phyloP scores from a whole-genome alignment of 768 basidiomycete genomes.

The Kwoniella bestiolae region DNA sequence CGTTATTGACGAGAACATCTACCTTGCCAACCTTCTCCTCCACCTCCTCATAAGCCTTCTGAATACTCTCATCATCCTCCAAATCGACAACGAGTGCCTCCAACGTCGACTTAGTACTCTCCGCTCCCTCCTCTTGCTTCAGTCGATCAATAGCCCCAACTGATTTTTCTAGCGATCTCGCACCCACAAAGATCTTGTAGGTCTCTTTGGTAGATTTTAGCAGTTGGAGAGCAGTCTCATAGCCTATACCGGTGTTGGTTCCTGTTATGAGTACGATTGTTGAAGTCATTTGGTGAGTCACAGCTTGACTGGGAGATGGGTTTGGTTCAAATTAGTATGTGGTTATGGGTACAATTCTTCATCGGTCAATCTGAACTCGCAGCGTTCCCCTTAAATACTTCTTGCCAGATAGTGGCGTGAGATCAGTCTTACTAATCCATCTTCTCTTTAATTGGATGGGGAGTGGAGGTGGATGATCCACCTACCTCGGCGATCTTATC shows the following conservation, averaged over 20 bases:
- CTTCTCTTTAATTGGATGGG: too few species aligned
- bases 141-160: neutral
- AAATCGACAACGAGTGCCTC: conserved; percentile 14
- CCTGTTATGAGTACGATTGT: conserved; percentile 18
- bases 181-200: conserved; percentile 8
- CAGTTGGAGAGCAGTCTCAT: conserved; percentile 5
- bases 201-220: neutral
- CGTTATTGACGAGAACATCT: conserved; percentile 23
- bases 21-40: neutral
- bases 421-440: too few species aligned
- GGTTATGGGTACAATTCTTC: too few species aligned
- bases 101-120: neutral
- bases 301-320: neutral
- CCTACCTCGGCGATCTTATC: neutral
- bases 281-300: neutral
- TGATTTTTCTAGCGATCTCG: conserved; percentile 5
- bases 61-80: conserved; percentile 14
- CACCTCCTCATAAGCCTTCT: neutral
- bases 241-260: conserved; percentile 15
- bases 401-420: neutral
- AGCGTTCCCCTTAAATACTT: too few species aligned
- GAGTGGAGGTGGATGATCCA: neutral
- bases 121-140: neutral
- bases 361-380: neutral
- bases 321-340: too few species aligned